These are phyloP conservation scores for Dioszegia aurantiaca DNA, from an alignment of 768 basidiomycete species.

Conservation along the genomic window DNA sequence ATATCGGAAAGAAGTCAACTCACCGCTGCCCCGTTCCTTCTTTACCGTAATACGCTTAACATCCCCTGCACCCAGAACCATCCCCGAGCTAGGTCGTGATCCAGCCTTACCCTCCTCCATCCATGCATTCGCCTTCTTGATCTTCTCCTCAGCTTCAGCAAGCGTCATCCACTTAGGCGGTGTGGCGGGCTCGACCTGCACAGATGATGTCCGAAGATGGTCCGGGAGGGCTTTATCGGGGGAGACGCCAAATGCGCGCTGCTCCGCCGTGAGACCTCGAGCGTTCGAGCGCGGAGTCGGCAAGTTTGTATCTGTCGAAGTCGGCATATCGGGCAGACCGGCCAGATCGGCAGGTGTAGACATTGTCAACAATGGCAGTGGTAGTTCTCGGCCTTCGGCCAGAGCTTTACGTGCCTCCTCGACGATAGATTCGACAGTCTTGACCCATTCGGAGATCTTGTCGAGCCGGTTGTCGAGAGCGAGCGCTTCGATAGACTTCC, in stretches of 20 bases:
- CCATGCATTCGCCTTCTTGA: slow-evolving; percentile 27
- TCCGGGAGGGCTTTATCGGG: slow-evolving; percentile 30
- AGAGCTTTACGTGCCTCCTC: slow-evolving; percentile 46
- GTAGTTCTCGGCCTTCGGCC: slow-evolving; percentile 43
- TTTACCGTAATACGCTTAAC: slow-evolving; percentile 18
- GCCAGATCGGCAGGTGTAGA: slow-evolving; percentile 16
- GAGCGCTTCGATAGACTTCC: slow-evolving; percentile 25
- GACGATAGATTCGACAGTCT: slow-evolving; percentile 35
- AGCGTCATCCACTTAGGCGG: slow-evolving; percentile 45
- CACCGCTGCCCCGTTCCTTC: slow-evolving; percentile 43
- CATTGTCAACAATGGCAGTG: slow-evolving; percentile 27
- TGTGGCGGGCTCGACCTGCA: slow-evolving; percentile 46
- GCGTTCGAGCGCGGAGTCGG: not conserved
- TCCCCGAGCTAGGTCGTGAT: slow-evolving; percentile 9
- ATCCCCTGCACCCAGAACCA: slow-evolving; percentile 7
- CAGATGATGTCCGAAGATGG: slow-evolving; percentile 35
- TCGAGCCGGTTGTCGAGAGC: slow-evolving; percentile 22
- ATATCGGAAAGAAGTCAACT: slow-evolving; percentile 11
- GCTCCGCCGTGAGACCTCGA: not conserved
- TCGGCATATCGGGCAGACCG: slow-evolving; percentile 1
- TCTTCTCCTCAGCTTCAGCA: slow-evolving; percentile 33
- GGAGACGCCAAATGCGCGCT: slow-evolving; percentile 27
- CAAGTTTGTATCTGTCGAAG: slow-evolving; percentile 1
- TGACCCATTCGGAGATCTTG: slow-evolving; percentile 24
- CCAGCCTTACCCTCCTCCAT: slow-evolving; percentile 18